A percentile compares a stretch with the other conserved stretches of the same genome.
Conservation (phyloP, 2,329 filamentous ascomycete genomes). For the Albophoma yamanashiensis region DNA sequence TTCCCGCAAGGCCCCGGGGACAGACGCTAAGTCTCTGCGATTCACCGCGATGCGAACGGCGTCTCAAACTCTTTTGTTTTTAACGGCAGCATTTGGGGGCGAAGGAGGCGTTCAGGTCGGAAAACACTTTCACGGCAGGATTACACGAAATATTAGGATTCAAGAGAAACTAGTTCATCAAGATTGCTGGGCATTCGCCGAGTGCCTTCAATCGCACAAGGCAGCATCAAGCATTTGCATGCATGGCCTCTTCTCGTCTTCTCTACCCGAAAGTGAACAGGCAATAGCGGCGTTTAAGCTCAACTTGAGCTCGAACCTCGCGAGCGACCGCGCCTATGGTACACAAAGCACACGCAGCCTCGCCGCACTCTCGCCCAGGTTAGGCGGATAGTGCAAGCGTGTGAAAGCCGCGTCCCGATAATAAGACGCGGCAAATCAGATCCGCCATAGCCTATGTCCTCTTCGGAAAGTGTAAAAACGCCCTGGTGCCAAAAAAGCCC, state of each 20-base stretch:
- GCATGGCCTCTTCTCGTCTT: neutral
- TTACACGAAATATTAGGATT: neutral
- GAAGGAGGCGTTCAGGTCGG: slow-evolving; percentile 20
- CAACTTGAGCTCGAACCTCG: neutral
- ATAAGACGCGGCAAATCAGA: neutral
- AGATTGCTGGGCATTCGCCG: neutral
- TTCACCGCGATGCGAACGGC: neutral
- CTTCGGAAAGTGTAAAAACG: neutral
- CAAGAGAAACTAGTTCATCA: neutral
- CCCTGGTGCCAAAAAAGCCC: neutral
- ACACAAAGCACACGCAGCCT: slow-evolving; percentile 3
- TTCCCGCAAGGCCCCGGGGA: slow-evolving; percentile 27
- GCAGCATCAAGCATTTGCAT: neutral
- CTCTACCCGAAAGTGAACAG: neutral
- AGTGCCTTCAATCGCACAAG: neutral
- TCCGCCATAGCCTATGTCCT: neutral
- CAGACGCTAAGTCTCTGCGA: slow-evolving; percentile 18
- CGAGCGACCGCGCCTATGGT: slow-evolving; percentile 4
- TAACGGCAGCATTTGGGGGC: slow-evolving; percentile 14
- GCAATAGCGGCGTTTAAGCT: neutral
- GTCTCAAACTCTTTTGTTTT: slow-evolving; percentile 4
- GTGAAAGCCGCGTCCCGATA: neutral
- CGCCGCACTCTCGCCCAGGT: neutral
- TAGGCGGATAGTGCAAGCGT: neutral
- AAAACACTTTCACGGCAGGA: neutral